Conservation (phyloP, 2,329 filamentous ascomycete species). For the Fusarium palustre region DNA sequence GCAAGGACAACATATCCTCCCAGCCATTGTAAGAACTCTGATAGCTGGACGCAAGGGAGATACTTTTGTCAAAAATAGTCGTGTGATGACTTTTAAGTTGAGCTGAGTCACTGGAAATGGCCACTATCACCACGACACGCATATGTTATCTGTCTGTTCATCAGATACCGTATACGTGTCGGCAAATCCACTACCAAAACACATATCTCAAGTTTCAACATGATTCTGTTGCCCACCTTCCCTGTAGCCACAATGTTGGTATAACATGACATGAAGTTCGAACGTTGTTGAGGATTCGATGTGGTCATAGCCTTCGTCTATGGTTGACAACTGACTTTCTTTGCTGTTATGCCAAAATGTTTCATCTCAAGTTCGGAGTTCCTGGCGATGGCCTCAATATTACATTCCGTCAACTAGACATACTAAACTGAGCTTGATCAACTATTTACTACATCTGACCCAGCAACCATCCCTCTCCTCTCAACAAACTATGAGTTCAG, state of each 20-base stretch:
- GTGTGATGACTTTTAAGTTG: constrained; percentile 2
- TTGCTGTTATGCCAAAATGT: constrained; percentile 23
- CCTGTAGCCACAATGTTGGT: background rate
- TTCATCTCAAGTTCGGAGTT: constrained; percentile 9
- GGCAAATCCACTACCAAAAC: background rate
- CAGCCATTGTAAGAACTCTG: background rate
- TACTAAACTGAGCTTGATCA: background rate
- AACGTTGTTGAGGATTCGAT: background rate
- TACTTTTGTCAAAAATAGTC: background rate
- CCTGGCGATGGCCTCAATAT: constrained; percentile 6
- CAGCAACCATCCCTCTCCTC: constrained; percentile 6
- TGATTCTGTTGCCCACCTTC: no score
- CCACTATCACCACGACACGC: background rate
- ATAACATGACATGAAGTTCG: background rate
- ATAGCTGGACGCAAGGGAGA: constrained; percentile 24
- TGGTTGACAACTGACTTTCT: background rate
- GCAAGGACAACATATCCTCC: background rate
- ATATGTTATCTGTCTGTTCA: background rate
- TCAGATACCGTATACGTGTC: background rate
- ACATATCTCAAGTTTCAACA: background rate
- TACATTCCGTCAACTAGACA: constrained; percentile 25
- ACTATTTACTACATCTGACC: constrained; percentile 2
- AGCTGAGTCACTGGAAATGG: background rate
- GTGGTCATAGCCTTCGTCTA: background rate
- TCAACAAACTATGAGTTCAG: background rate